A percentile compares a stretch with the other conserved stretches of the same genome.
Evolutionary conservation across 331 rosid genomes (phyloP).

Genomic region (Phaseolus coccineus): DNA sequence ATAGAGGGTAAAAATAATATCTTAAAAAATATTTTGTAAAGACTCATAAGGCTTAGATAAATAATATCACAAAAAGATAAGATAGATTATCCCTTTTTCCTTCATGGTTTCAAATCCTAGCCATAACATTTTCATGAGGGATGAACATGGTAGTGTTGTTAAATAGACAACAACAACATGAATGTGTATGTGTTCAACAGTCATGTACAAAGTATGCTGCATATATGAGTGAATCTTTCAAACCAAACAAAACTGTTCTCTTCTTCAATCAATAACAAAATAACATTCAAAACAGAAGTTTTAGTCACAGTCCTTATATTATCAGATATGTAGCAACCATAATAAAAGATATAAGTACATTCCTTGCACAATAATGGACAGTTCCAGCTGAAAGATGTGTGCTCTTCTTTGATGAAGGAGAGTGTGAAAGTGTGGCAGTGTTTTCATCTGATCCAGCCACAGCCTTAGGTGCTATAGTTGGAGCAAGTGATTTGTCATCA

Average conservation of each 20-base stretch:
- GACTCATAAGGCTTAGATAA: no score
- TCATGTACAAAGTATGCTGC: slow-evolving; percentile 31
- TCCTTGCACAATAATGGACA: slow-evolving; percentile 3
- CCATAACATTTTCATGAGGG: slow-evolving; percentile 11
- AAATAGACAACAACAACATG: slow-evolving; percentile 12
- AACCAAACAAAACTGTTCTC: slow-evolving; percentile 1
- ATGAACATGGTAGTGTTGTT: slow-evolving; percentile 11
- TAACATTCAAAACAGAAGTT: slow-evolving; percentile 1
- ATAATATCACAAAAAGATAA: no score
- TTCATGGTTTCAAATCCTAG: not conserved
- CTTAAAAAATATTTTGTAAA: no score
- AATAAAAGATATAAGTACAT: slow-evolving; percentile 33
- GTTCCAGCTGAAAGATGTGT: slow-evolving; percentile 41
- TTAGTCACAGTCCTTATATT: not conserved
- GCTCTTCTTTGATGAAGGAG: slow-evolving; percentile 62
- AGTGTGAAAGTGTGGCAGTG: slow-evolving; percentile 33
- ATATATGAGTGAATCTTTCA: not conserved
- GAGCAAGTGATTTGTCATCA: slow-evolving; percentile 46
- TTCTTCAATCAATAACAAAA: slow-evolving; percentile 7
- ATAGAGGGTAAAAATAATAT: no score
- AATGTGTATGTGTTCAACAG: slow-evolving; percentile 29
- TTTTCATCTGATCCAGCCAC: slow-evolving; percentile 44
- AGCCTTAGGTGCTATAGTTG: slow-evolving; percentile 54
- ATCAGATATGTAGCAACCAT: slow-evolving; percentile 17
- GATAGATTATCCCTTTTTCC: no score